These are phyloP conservation scores for Torulaspora maleeae DNA, from an alignment of 805 yeast genomes.

Conservation along the genomic window DNA sequence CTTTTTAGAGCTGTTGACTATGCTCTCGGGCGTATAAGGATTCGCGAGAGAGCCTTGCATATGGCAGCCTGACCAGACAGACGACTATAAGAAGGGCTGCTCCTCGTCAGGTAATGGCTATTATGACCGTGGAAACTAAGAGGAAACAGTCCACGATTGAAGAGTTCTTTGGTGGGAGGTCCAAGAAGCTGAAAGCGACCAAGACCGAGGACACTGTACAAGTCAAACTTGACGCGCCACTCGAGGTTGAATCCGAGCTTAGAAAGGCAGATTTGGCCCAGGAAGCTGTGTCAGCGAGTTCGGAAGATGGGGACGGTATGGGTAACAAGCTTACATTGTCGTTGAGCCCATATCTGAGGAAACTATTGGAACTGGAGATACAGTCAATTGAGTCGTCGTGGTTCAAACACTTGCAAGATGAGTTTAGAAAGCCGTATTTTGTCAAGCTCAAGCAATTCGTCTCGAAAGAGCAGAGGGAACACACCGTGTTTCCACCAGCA, in stretches of 20 bases:
- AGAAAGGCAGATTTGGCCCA: not conserved
- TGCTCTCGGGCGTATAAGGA: not conserved
- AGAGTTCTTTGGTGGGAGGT: conserved; percentile 15
- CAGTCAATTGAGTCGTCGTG: conserved; percentile 68
- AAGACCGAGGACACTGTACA: not conserved
- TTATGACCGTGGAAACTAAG: conserved; percentile 14
- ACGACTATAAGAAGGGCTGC: not conserved
- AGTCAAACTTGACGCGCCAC: conserved; percentile 8
- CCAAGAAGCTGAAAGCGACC: conserved; percentile 11
- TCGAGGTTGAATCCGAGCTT: not conserved
- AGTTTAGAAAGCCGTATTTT: conserved; percentile 82
- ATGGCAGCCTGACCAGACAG: not conserved
- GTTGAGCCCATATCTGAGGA: conserved; percentile 13
- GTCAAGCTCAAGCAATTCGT: conserved; percentile 65
- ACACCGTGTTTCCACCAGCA: conserved; percentile 71
- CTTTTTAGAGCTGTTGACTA: not conserved
- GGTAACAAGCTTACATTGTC: conserved; percentile 12
- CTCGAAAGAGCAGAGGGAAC: conserved; percentile 40
- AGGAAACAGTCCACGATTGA: conserved; percentile 17
- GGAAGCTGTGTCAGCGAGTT: not conserved
- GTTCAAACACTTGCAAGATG: conserved; percentile 64
- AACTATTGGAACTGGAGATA: conserved; percentile 61
- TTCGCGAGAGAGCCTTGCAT: not conserved
- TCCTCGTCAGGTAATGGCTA: not conserved
- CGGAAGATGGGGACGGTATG: not conserved